phyloP scores from a whole-genome alignment of 2,329 filamentous ascomycete species.

The Dactylellina sp. region DNA sequence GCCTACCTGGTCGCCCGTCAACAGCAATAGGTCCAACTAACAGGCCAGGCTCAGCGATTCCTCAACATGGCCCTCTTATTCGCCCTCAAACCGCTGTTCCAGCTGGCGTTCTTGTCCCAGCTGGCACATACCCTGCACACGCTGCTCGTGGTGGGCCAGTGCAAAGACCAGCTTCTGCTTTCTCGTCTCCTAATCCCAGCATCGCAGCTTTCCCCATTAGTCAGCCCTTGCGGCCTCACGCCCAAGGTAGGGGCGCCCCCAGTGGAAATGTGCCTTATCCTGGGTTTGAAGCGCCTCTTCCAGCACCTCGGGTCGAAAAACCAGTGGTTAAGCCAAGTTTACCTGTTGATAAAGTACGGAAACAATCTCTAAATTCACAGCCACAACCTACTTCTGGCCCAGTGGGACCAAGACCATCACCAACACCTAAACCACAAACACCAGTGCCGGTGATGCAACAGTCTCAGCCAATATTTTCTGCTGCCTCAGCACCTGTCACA shows the following conservation, averaged over 20 bases:
- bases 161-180: constrained; percentile 51
- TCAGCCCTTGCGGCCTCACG: constrained; percentile 46
- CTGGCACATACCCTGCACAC: constrained; percentile 48
- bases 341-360: constrained; percentile 27
- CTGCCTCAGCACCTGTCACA: constrained; percentile 13
- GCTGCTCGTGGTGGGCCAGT: constrained; percentile 32
- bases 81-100: constrained; percentile 53
- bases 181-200: constrained; percentile 22
- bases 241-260: constrained; percentile 31
- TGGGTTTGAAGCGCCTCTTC: constrained; percentile 48
- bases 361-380: constrained; percentile 41
- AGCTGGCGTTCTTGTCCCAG: constrained; percentile 45
- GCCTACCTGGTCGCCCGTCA: constrained; percentile 29
- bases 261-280: constrained; percentile 49
- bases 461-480: constrained; percentile 4
- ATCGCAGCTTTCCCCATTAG: constrained; percentile 37
- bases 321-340: constrained; percentile 14
- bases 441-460: constrained; percentile 10
- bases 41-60: constrained; percentile 30
- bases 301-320: constrained; percentile 33
- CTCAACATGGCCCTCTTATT: constrained; percentile 24
- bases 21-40: constrained; percentile 36
- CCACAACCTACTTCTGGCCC: constrained; percentile 14
- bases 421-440: constrained; percentile 41
- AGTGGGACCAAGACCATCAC: constrained; percentile 28